Evolutionary conservation across 2,329 filamentous ascomycete genomes (phyloP), one percentile per base, ranked within the genome.

Genomic region (Pseudocercospora macadamiae): DNA sequence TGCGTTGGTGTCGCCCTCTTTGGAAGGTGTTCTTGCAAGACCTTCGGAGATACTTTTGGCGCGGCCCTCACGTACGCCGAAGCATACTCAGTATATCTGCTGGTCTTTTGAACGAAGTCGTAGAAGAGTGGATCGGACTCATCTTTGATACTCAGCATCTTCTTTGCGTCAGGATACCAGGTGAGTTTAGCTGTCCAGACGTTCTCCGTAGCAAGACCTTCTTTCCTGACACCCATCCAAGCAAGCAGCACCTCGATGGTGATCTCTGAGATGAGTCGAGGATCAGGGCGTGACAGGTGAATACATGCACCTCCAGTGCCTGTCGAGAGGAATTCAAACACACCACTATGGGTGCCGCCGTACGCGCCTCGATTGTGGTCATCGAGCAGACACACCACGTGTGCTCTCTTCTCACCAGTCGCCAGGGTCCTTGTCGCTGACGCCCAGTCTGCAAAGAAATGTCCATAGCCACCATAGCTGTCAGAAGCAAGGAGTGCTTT

Each of bases 171-270:
- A 18, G 21, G 21, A 48, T 26, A 25, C 21, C 44, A 48, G 7
- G 21, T n/a, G 21, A 48, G 44, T 23, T 12, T 30, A 25, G 30
- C 49, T 19, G 10, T 9, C 32, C 23, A 9, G 18, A n/a, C 18
- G 28, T 23, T 16, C 16, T 4, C 26, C 25, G 30, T 19, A 14
- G 10, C 19, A 12, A 36, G 12, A 3, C 37, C 37, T 36, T 54
- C 51, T 19, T 63, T 63, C 45, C 51, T 56, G 5, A 61, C 48
- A 4, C 51, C 54, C 58, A 63, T 63, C 61, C 61, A 63, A 21
- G 61, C 42, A 28, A 61, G 26, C 1, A 63, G 48, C 7, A 59
- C 30, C 26, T 63, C 54, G 10, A 61, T 47, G 4, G 54, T 61
- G 23, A 54, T 49, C 32, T 63, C 54, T 23, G 58, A 63, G 23